Conservation (phyloP, 164 flowering plant species). For the Vitis rotundifolia region DNA sequence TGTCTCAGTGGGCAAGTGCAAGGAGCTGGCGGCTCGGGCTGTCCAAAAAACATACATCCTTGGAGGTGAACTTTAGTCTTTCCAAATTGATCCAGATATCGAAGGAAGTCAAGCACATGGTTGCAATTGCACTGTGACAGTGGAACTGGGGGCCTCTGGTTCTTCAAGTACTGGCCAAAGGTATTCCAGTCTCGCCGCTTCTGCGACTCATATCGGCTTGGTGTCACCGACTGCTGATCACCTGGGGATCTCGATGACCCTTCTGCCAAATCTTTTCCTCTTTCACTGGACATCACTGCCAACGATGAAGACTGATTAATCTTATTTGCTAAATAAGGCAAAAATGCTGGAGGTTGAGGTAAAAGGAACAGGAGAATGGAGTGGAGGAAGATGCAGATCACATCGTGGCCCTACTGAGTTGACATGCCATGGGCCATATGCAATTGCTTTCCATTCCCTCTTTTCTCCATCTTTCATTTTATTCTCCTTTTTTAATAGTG, state of each 20-base stretch:
- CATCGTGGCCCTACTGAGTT: constrained; percentile 30
- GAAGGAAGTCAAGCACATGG: constrained; percentile 51
- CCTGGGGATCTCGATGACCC: constrained; percentile 27
- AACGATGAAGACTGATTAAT: not conserved
- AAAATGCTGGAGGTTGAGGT: constrained; percentile 2
- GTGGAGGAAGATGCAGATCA: constrained; percentile 28
- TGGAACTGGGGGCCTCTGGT: constrained; percentile 49
- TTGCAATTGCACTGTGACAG: constrained; percentile 44
- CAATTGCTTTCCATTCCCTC: constrained; percentile 27
- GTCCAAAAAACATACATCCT: constrained; percentile 53
- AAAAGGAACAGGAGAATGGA: constrained; percentile 21
- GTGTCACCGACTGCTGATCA: constrained; percentile 24
- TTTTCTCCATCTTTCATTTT: constrained; percentile 3
- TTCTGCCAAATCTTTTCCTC: constrained; percentile 35
- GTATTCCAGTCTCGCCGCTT: constrained; percentile 59
- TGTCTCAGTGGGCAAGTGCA: constrained; percentile 55
- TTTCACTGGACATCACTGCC: constrained; percentile 17
- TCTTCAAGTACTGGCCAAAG: constrained; percentile 48
- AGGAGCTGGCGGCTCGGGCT: constrained; percentile 59
- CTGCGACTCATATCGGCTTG: constrained; percentile 53
- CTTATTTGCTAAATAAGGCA: constrained; percentile 14
- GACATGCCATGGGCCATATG: constrained; percentile 38
- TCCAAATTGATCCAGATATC: constrained; percentile 52
- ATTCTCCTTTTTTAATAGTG: not conserved
- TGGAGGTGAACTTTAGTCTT: constrained; percentile 54